Evolutionary conservation across 495 filamentous ascomycete genomes (phyloP).

Genomic region (Talaromyces nanjingensis): DNA sequence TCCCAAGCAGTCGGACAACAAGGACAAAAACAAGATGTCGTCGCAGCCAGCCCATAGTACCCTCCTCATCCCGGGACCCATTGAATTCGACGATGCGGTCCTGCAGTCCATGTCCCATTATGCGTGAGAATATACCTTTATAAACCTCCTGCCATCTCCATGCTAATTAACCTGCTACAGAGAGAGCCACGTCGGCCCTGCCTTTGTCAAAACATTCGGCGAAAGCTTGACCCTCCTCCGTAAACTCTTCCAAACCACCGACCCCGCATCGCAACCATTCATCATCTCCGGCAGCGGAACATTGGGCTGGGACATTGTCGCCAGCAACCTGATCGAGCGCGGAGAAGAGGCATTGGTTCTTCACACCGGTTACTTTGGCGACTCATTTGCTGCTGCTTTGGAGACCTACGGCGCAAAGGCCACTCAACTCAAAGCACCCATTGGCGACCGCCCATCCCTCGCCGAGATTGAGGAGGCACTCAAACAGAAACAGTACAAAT

Average conservation of each 20-base stretch:
- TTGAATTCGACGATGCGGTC: conserved; percentile 98
- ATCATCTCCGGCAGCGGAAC: conserved; percentile 92
- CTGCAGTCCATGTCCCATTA: conserved; percentile 92
- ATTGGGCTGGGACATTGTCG: conserved; percentile 91
- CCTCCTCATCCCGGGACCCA: conserved; percentile 89
- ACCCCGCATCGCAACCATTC: conserved; percentile 80
- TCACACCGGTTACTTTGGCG: conserved; percentile 94
- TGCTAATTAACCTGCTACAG: too few relatives aligned
- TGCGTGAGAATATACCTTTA: too few relatives aligned
- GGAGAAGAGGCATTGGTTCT: conserved; percentile 89
- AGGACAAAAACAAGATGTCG: conserved; percentile 56
- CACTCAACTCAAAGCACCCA: conserved; percentile 80
- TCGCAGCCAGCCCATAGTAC: conserved; percentile 72
- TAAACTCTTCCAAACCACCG: conserved; percentile 84
- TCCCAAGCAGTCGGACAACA: conserved; percentile 8
- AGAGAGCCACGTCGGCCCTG: conserved; percentile 83
- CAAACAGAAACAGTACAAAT: conserved; percentile 81
- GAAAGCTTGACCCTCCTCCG: conserved; percentile 83
- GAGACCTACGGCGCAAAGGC: conserved; percentile 82
- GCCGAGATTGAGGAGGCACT: conserved; percentile 81
- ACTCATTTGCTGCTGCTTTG: conserved; percentile 89
- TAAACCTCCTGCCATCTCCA: too few relatives aligned
- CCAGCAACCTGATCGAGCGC: conserved; percentile 79
- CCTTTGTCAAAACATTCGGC: conserved; percentile 85
- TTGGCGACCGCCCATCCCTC: conserved; percentile 83